Percentiles rank a stretch among this genome's conserved stretches.
phyloP scores from a whole-genome alignment of 371 early-diverging fungal genomes.

The Mucor saturninus region DNA sequence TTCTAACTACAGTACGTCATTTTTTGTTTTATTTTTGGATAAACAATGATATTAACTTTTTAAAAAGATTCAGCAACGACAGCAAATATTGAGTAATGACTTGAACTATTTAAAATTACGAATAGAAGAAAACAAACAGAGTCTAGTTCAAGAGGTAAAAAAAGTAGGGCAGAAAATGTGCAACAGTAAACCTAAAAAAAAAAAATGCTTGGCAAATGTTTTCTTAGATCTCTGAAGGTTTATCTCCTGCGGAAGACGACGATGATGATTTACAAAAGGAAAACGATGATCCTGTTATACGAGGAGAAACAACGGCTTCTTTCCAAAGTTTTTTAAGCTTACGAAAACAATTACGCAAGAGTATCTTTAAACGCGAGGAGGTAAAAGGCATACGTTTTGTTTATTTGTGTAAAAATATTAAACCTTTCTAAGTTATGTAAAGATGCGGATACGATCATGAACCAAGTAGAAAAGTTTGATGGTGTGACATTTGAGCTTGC shows the following conservation, averaged over 20 bases:
- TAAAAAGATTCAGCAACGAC: slow-evolving; percentile 7
- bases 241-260: slow-evolving; percentile 5
- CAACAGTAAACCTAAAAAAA: slow-evolving; percentile 2
- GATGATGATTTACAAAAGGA: slow-evolving; percentile 3
- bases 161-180: neutral
- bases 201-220: slow-evolving; percentile 16
- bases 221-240: neutral
- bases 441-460: slow-evolving; percentile 45
- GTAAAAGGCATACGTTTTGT: slow-evolving; percentile 16
- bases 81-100: slow-evolving; percentile 4
- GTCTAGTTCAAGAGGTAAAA: neutral
- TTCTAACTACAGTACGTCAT: neutral
- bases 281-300: slow-evolving; percentile 2
- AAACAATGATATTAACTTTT: too few species aligned
- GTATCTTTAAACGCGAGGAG: slow-evolving; percentile 47
- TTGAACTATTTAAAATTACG: slow-evolving; percentile 3
- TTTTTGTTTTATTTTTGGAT: slow-evolving; percentile 13
- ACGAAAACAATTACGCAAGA: slow-evolving; percentile 42
- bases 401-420: neutral
- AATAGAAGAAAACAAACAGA: neutral
- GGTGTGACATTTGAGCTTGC: slow-evolving; percentile 49
- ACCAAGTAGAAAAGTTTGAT: slow-evolving; percentile 47
- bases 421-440: slow-evolving; percentile 25
- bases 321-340: slow-evolving; percentile 30
- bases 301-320: neutral